Conservation (phyloP, 2,329 filamentous ascomycete genomes). For the Penicillium thymicola region DNA sequence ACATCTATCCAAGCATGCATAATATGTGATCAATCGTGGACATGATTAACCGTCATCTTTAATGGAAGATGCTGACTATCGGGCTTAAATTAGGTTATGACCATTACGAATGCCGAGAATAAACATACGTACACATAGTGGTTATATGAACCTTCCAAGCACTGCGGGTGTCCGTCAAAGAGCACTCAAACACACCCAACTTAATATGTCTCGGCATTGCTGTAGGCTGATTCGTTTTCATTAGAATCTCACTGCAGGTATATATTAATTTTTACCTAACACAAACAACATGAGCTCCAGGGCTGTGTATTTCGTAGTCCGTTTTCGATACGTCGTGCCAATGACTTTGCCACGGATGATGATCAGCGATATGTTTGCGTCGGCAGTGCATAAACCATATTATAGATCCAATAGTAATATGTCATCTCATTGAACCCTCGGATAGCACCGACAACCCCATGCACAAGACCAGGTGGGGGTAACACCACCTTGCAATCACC, state of each 20-base stretch:
- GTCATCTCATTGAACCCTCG: neutral
- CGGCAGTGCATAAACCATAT: neutral
- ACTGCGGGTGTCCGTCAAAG: neutral
- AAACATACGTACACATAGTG: neutral
- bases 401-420: neutral
- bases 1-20: no score
- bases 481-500: neutral
- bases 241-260: neutral
- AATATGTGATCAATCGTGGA: neutral
- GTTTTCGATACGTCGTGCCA: neutral
- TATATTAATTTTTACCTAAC: neutral
- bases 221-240: neutral
- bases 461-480: neutral
- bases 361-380: neutral
- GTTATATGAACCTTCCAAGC: neutral
- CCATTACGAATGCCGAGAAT: neutral
- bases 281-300: neutral
- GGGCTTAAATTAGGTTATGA: accelerated
- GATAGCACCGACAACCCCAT: neutral
- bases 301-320: neutral
- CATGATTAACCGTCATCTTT: neutral
- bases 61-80: neutral
- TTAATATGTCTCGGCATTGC: neutral
- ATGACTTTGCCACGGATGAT: neutral
- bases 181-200: neutral